Base-by-base conservation (phyloP, 1,284 basidiomycete species). In the Ceratobasidium theobromae region DNA sequence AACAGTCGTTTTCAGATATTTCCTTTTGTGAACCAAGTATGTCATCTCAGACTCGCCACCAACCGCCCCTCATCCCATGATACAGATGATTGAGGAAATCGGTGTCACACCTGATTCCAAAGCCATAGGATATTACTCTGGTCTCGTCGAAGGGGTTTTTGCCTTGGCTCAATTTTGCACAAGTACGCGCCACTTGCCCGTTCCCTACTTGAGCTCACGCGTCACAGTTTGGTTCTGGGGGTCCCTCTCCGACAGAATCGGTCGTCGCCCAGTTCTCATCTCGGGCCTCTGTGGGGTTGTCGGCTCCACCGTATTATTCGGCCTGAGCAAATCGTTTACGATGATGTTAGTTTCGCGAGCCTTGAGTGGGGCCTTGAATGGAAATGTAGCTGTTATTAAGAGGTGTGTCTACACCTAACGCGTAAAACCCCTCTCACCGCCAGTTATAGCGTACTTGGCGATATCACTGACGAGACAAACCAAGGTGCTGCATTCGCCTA, bases 41-140 rank as follows among this genome's bases (percentile, higher is more conserved):
- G 14, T 9, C 3, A 25, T 27, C 28, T 27, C 2, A n/a, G 18
- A 9, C 14, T 5, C 5, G 30, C 12, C n/a, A 21, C 27, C 48
- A 32, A 21, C 6, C 18, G 12, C 12, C 30, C 14, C n/a, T 2
- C 52, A 30, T 43, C 21, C 81, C 69, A 75, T 81, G 64, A 78
- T 76, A 53, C 72, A 77, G 67, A 77, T 78, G 74, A 72, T 78
- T 21, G 75, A 76, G 49, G 75, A 76, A 58, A 70, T 77, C 1
- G 73, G 74, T 6, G 74, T 80, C 1, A 77, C 78, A 2, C 73
- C 75, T 46, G 75, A 76, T 67, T 75, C 74, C 27, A 74, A 76
- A 46, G 52, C 45, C 67, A 57, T 72, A 4, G 74, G 74, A 0
- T 75, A 77, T 69, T 77, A 75, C 46, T 76, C 75, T 6, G 78